Conservation (phyloP, 805 yeast genomes). For the Ogataea trehaloabstinens region DNA sequence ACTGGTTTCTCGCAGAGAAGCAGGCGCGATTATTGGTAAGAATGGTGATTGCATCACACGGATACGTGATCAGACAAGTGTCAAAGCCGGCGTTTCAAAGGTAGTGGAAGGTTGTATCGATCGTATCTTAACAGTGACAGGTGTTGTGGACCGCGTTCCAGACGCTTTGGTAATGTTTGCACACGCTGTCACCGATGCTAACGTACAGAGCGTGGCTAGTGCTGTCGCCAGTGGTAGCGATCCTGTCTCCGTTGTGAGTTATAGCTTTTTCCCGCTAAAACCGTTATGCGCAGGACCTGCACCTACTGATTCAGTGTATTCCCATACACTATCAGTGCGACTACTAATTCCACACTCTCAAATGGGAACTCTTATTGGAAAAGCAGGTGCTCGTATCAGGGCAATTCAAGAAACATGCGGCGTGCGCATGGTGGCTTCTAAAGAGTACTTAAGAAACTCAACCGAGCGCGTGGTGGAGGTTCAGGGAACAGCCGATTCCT, state of each 20-base stretch:
- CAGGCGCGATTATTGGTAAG: conserved; percentile 87
- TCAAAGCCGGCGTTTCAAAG: conserved; percentile 85
- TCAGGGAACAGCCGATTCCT: conserved; percentile 70
- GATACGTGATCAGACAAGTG: conserved; percentile 69
- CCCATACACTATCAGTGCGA: conserved; percentile 58
- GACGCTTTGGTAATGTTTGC: conserved; percentile 70
- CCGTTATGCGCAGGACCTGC: conserved; percentile 53
- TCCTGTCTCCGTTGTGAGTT: conserved; percentile 34
- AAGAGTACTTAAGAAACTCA: conserved; percentile 75
- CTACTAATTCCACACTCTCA: conserved; percentile 79
- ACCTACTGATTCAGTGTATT: conserved; percentile 49
- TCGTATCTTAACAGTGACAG: conserved; percentile 76
- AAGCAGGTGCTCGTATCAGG: conserved; percentile 77
- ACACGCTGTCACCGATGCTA: conserved; percentile 53
- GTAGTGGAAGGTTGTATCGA: conserved; percentile 79
- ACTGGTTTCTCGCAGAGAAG: conserved; percentile 78
- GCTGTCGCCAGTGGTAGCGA: conserved; percentile 27
- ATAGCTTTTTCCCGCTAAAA: conserved; percentile 58
- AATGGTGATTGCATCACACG: conserved; percentile 76
- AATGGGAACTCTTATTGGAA: conserved; percentile 86
- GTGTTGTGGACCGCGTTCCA: conserved; percentile 66
- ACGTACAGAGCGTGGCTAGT: conserved; percentile 23
- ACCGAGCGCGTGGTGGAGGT: conserved; percentile 85
- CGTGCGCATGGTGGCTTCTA: conserved; percentile 84
- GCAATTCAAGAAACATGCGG: conserved; percentile 64